Evolutionary conservation across 257 asterid genomes (phyloP).

Genomic region (Apocynum venetum): DNA sequence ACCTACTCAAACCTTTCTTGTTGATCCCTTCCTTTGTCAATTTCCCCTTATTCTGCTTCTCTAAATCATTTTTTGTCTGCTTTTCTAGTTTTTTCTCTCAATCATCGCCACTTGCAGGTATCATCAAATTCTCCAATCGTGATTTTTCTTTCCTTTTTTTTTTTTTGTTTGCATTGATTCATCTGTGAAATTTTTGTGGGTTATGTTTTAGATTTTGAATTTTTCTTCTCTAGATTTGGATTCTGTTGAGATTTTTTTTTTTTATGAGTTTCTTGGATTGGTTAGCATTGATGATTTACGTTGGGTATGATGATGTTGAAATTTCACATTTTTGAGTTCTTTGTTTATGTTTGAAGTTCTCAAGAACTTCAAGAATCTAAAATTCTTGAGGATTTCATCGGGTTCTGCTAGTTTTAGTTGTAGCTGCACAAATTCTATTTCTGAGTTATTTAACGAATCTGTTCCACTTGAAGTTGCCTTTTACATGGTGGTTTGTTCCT

Average conservation of each 20-base stretch:
- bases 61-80: neutral
- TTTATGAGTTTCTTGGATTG: constrained; percentile 12
- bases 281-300: neutral
- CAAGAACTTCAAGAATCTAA: neutral
- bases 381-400: neutral
- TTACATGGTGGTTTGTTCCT: neutral
- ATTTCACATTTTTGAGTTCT: neutral
- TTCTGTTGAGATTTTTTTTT: neutral
- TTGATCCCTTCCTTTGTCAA: constrained; percentile 12
- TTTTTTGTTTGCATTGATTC: neutral
- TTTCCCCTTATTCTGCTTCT: neutral
- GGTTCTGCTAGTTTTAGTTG: neutral
- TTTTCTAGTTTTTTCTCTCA: neutral
- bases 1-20: constrained; percentile 10
- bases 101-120: constrained; percentile 17
- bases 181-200: neutral
- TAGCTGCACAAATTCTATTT: neutral
- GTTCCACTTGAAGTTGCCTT: neutral
- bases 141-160: neutral
- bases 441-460: neutral
- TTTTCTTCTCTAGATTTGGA: neutral
- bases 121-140: neutral
- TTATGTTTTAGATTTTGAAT: neutral
- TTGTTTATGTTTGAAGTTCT: neutral
- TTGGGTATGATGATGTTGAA: neutral